phyloP scores from a whole-genome alignment of 176 grass and related monocot genomes.

The Lolium rigidum region DNA sequence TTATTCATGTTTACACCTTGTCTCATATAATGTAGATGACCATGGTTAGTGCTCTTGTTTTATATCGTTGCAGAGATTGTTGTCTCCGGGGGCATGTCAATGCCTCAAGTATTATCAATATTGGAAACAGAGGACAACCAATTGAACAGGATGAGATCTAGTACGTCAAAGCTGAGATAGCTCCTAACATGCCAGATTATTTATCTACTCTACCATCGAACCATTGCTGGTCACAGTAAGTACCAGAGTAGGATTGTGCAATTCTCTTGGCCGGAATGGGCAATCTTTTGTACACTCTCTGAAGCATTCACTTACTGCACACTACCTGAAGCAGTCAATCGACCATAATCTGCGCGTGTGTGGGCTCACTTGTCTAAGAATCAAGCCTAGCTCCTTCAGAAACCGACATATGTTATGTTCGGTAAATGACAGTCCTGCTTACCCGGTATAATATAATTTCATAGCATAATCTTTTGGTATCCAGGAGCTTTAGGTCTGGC shows the following conservation, averaged over 20 bases:
- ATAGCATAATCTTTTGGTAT: not conserved
- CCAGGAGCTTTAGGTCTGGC: not conserved
- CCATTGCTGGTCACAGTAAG: conserved; percentile 25
- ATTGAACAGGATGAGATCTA: conserved; percentile 49
- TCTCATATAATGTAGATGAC: not conserved
- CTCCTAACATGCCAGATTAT: not conserved
- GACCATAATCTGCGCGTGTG: not conserved
- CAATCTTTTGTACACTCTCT: not conserved
- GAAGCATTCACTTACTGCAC: not conserved
- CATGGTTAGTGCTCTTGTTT: not conserved
- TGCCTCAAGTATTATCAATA: conserved; percentile 62
- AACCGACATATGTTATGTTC: not conserved
- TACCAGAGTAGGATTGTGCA: conserved; percentile 45
- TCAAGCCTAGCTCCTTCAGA: not conserved
- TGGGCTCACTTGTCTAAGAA: not conserved
- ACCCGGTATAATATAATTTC: not conserved
- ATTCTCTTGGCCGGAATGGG: conserved; percentile 20
- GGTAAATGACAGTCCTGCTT: not conserved
- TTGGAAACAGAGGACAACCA: conserved; percentile 47
- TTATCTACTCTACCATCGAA: conserved; percentile 2
- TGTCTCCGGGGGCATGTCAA: conserved; percentile 71
- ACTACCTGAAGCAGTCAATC: not conserved
- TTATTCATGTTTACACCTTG: not conserved
- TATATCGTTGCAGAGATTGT: conserved; percentile 57
- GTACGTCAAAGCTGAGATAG: conserved; percentile 49